phyloP scores from a whole-genome alignment of 2,329 filamentous ascomycete genomes.

The Pyricularia sp. region DNA sequence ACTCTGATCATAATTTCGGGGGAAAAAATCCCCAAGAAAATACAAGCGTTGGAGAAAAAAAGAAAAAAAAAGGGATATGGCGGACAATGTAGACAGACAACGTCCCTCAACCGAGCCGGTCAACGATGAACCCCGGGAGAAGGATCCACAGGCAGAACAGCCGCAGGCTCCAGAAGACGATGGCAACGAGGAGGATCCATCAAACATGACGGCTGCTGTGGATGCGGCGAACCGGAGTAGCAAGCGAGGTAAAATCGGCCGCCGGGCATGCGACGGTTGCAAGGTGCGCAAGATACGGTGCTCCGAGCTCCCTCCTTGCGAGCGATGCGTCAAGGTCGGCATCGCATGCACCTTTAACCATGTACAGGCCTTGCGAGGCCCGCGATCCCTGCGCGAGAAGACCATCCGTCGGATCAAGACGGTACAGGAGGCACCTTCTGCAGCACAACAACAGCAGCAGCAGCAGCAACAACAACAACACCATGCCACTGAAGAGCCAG shows the following conservation, averaged over 20 bases:
- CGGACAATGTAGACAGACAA: neutral
- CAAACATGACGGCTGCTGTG: neutral
- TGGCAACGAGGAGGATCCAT: neutral
- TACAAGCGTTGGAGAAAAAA: no score
- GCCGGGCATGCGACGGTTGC: constrained; percentile 39
- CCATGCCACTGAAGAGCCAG: neutral
- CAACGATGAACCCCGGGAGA: neutral
- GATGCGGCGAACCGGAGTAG: neutral
- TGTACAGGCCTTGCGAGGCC: constrained; percentile 32
- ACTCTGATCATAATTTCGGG: neutral
- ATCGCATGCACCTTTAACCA: constrained; percentile 42
- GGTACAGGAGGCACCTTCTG: neutral
- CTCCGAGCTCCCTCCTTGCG: constrained; percentile 35
- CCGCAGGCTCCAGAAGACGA: neutral
- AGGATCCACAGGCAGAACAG: neutral
- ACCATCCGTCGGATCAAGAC: constrained; percentile 29
- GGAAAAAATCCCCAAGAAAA: neutral
- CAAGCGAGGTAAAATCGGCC: constrained; percentile 21
- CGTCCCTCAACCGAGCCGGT: neutral
- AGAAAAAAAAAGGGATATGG: neutral
- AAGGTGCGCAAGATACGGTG: constrained; percentile 44
- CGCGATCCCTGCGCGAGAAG: constrained; percentile 32
- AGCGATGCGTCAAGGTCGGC: constrained; percentile 30
- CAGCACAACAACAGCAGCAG: neutral
- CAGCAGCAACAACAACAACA: neutral